Conservation (phyloP, 2,329 filamentous ascomycete species). For the Xylariaceae sp. region DNA sequence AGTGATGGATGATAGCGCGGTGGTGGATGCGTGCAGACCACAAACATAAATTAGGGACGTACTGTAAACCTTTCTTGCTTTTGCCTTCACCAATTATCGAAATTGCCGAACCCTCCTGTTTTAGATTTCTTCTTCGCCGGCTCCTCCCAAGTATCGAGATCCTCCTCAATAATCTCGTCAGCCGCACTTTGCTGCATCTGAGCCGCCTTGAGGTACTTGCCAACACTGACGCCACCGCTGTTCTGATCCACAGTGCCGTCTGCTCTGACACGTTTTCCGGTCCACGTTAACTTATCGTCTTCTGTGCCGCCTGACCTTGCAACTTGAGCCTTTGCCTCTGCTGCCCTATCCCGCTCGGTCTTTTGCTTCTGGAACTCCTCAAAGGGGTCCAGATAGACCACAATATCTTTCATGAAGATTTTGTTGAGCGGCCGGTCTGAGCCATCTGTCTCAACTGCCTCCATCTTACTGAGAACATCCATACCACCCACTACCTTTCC, state of each 20-base stretch:
- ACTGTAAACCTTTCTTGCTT: too few species aligned
- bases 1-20: too few species aligned
- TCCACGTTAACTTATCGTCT: constrained; percentile 91
- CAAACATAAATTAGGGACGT: too few species aligned
- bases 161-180: constrained; percentile 56
- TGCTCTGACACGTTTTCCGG: constrained; percentile 77
- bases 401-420: constrained; percentile 74
- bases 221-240: constrained; percentile 46
- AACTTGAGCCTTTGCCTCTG: constrained; percentile 56
- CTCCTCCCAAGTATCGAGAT: constrained; percentile 61
- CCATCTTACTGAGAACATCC: constrained; percentile 68
- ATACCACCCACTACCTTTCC: constrained; percentile 74
- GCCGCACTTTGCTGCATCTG: constrained; percentile 36
- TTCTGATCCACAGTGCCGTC: constrained; percentile 53
- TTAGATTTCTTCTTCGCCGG: constrained; percentile 78
- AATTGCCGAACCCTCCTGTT: constrained; percentile 82
- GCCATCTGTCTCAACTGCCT: constrained; percentile 70
- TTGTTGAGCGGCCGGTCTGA: constrained; percentile 70
- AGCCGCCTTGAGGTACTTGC: constrained; percentile 75
- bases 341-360: constrained; percentile 54
- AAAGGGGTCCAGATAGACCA: constrained; percentile 90
- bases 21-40: too few species aligned
- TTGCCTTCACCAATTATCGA: constrained; percentile 73
- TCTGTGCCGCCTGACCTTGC: constrained; percentile 65
- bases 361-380: constrained; percentile 83